Evolutionary conservation across 192 early-diverging fungal species (phyloP).

Genomic region (Coemansia sp.): DNA sequence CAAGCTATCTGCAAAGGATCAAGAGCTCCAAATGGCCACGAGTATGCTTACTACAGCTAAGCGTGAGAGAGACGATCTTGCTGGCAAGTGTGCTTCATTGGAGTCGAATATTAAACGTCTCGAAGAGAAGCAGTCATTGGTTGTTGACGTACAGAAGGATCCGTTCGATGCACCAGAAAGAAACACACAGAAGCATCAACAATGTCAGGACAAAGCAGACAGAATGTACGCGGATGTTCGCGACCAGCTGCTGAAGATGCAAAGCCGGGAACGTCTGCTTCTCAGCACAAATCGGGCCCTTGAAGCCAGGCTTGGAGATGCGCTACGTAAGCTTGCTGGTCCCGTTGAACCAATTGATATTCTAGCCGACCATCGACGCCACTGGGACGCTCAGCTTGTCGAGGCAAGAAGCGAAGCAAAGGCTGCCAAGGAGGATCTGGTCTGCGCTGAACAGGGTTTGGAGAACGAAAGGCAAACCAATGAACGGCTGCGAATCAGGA

Average conservation of each 20-base stretch:
- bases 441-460: slow-evolving; percentile 2
- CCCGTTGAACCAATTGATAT: slow-evolving; percentile 6
- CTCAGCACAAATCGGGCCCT: slow-evolving; percentile 19
- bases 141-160: neutral
- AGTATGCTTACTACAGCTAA: neutral
- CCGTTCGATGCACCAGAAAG: slow-evolving; percentile 2
- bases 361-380: slow-evolving; percentile 8
- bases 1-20: neutral
- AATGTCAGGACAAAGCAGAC: neutral
- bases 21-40: neutral
- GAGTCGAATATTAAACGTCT: slow-evolving; percentile 9
- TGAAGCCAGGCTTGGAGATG: slow-evolving; percentile 23
- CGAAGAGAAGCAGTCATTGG: neutral
- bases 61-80: slow-evolving; percentile 9
- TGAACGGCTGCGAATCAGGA: slow-evolving; percentile 6
- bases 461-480: slow-evolving; percentile 3
- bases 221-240: slow-evolving; percentile 3
- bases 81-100: neutral
- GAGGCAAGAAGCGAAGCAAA: slow-evolving; percentile 11
- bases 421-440: neutral
- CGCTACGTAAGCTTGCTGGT: slow-evolving; percentile 11
- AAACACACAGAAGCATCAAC: slow-evolving; percentile 11
- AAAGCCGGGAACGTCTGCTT: slow-evolving; percentile 25
- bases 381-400: slow-evolving; percentile 24
- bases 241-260: slow-evolving; percentile 1